phyloP scores from a whole-genome alignment of 441 rosid genomes.

The Adansonia gregorii region DNA sequence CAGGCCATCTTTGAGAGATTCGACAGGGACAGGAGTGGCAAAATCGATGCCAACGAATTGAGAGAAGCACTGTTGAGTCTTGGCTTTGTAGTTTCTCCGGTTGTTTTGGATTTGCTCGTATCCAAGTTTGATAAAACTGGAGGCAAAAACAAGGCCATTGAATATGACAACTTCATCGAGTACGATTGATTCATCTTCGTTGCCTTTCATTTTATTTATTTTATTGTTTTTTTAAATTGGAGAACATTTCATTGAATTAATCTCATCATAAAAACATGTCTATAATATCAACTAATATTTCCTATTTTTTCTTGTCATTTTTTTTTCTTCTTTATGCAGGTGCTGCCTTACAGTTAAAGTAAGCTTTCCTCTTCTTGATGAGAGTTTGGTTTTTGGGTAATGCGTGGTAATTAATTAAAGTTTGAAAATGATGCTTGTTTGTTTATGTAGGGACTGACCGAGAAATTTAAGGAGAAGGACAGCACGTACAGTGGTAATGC shows the following conservation, averaged over 20 bases:
- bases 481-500: not conserved
- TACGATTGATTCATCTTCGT: too few species aligned
- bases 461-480: not conserved
- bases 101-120: not conserved
- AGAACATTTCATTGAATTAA: too few species aligned
- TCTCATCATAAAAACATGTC: too few species aligned
- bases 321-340: not conserved
- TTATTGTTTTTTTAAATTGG: too few species aligned
- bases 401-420: not conserved
- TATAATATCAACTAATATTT: too few species aligned
- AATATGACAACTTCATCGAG: conserved; percentile 6
- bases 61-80: not conserved
- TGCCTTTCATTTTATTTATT: too few species aligned
- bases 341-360: conserved; percentile 1
- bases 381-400: not conserved
- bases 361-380: not conserved
- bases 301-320: too few species aligned
- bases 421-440: not conserved
- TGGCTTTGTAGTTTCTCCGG: not conserved
- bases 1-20: conserved; percentile 1
- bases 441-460: not conserved
- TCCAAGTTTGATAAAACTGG: not conserved
- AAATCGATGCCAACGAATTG: not conserved
- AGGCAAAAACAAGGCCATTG: not conserved
- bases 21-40: not conserved